Conservation (phyloP, 768 basidiomycete genomes). For the Daedaleopsis nitida region DNA sequence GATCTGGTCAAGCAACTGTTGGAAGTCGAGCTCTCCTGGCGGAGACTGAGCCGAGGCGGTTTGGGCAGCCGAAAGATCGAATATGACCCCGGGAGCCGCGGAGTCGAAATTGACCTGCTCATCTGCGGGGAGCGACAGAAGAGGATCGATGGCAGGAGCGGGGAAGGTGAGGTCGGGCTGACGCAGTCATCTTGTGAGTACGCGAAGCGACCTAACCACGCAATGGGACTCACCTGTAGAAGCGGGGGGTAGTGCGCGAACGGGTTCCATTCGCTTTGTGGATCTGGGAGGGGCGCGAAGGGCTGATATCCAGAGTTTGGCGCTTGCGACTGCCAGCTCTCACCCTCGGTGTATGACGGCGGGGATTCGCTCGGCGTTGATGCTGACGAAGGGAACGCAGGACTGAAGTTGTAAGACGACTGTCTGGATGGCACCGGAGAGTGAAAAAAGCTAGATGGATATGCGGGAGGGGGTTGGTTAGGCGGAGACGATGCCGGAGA, state of each 20-base stretch:
- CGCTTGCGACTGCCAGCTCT: background rate
- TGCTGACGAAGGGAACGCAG: background rate
- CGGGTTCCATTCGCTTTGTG: background rate
- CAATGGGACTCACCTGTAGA: background rate
- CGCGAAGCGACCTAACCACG: background rate
- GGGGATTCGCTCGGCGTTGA: slow-evolving; percentile 10
- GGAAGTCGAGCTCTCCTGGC: slow-evolving; percentile 6
- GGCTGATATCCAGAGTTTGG: background rate
- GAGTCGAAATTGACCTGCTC: background rate
- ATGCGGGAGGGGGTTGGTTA: background rate
- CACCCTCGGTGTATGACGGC: slow-evolving; percentile 10
- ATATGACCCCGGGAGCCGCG: background rate
- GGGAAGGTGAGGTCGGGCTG: background rate
- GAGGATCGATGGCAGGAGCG: background rate
- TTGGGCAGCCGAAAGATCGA: background rate
- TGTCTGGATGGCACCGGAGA: background rate
- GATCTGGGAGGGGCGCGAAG: background rate
- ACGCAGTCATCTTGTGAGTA: background rate
- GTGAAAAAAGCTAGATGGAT: background rate
- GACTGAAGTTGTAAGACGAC: background rate
- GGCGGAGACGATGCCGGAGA: background rate
- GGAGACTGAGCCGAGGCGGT: background rate
- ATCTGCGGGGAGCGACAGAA: background rate
- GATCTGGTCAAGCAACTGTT: background rate
- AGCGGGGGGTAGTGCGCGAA: background rate